Conservation (phyloP, 164 flowering plant species). For the Macadamia integrifolia region DNA sequence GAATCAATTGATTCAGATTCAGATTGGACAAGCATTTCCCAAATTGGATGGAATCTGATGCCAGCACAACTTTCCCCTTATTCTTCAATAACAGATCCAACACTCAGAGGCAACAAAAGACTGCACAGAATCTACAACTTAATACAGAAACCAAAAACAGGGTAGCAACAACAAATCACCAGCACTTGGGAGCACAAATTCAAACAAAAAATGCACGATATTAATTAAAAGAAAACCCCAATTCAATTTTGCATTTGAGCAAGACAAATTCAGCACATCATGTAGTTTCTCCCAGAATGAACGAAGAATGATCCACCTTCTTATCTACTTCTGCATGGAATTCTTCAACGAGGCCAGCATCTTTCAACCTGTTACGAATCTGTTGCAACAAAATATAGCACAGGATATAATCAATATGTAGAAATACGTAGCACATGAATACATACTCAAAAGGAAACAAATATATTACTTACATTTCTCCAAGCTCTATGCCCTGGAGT, state of each 20-base stretch:
- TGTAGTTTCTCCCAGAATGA: not conserved
- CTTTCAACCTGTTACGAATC: conserved; percentile 66
- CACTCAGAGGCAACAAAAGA: no score
- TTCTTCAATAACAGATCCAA: no score
- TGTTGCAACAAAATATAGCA: conserved; percentile 21
- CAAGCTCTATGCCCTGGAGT: conserved; percentile 63
- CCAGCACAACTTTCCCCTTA: no score
- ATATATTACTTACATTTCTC: conserved; percentile 55
- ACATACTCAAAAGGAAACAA: not conserved
- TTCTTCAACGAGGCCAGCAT: conserved; percentile 64
- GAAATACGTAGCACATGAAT: not conserved
- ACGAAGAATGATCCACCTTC: conserved; percentile 37
- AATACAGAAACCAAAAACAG: no score
- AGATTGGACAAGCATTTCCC: no score
- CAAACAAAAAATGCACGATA: no score
- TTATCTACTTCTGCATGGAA: conserved; percentile 55
- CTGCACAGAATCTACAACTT: no score
- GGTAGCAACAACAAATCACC: no score
- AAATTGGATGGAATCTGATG: no score
- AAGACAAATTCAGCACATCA: not conserved
- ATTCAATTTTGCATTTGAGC: not conserved
- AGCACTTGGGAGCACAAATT: no score
- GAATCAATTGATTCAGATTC: no score
- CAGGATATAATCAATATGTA: conserved; percentile 6
- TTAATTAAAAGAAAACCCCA: no score